phyloP scores from a whole-genome alignment of 2,329 filamentous ascomycete species.

The Orbilia ellipsospora region DNA sequence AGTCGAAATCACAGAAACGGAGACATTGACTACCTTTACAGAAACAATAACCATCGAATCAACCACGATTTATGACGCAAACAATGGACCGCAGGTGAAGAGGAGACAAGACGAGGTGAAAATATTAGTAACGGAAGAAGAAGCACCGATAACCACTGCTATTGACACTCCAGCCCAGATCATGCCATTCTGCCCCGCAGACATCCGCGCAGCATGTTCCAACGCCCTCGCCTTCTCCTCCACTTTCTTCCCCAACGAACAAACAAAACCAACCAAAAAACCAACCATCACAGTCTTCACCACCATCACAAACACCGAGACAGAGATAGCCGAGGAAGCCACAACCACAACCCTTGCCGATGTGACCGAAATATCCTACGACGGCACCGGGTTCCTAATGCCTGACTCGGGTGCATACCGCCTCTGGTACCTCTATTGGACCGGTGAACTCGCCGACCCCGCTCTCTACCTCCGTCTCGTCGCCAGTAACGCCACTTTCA shows the following conservation, averaged over 20 bases:
- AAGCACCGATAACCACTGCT: neutral
- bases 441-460: constrained; percentile 9
- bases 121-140: no score
- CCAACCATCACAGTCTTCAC: neutral
- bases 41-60: constrained; percentile 20
- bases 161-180: neutral
- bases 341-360: constrained; percentile 28
- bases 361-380: constrained; percentile 33
- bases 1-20: constrained; percentile 14
- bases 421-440: constrained; percentile 39
- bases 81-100: neutral
- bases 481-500: constrained; percentile 14
- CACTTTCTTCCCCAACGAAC: neutral
- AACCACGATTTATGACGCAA: constrained; percentile 31
- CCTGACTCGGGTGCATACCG: constrained; percentile 30
- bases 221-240: constrained; percentile 7
- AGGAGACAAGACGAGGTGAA: constrained; percentile 1
- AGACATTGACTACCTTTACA: constrained; percentile 14
- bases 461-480: constrained; percentile 20
- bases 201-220: constrained; percentile 33
- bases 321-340: constrained; percentile 4
- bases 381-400: constrained; percentile 16
- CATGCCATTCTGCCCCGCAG: constrained; percentile 23
- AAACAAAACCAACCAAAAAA: constrained; percentile 3
- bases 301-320: constrained; percentile 14